Evolutionary conservation across 805 yeast species (phyloP).

Genomic region (Debaryomyces castellii): DNA sequence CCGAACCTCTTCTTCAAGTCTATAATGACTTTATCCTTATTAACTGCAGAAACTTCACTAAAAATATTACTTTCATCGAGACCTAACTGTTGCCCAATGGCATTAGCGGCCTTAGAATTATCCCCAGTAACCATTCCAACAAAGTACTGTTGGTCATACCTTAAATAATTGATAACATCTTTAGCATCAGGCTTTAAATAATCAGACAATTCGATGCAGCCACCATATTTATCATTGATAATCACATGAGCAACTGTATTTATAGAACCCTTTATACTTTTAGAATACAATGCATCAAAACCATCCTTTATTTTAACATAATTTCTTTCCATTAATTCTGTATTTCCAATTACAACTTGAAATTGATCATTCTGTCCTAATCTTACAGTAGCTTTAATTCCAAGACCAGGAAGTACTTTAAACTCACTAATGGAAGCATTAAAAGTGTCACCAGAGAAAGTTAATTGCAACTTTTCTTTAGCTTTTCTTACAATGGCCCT

Average conservation of each 20-base stretch:
- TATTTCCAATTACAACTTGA: slow-evolving; percentile 55
- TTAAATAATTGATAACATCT: slow-evolving; percentile 56
- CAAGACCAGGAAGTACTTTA: slow-evolving; percentile 43
- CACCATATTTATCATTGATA: slow-evolving; percentile 58
- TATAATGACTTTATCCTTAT: slow-evolving; percentile 67
- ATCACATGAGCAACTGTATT: slow-evolving; percentile 56
- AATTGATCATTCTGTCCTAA: slow-evolving; percentile 21
- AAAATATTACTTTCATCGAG: slow-evolving; percentile 63
- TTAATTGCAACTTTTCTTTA: slow-evolving; percentile 21
- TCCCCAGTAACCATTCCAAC: slow-evolving; percentile 95
- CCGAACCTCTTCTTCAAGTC: slow-evolving; percentile 50
- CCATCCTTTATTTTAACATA: slow-evolving; percentile 4
- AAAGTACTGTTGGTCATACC: slow-evolving; percentile 46
- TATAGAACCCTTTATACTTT: slow-evolving; percentile 13
- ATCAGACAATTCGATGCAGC: slow-evolving; percentile 69
- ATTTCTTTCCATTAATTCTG: slow-evolving; percentile 33
- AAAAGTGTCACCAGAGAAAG: slow-evolving; percentile 34
- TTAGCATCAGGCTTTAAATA: slow-evolving; percentile 63
- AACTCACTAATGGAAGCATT: slow-evolving; percentile 30
- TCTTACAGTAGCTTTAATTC: slow-evolving; percentile 42
- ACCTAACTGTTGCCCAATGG: slow-evolving; percentile 66
- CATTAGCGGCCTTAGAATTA: slow-evolving; percentile 55
- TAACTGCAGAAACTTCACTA: slow-evolving; percentile 74
- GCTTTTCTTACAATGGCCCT: slow-evolving; percentile 55
- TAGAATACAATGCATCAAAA: slow-evolving; percentile 1